Conservation (phyloP, 352 stramenopile genomes). For the Lagenidium giganteum region DNA sequence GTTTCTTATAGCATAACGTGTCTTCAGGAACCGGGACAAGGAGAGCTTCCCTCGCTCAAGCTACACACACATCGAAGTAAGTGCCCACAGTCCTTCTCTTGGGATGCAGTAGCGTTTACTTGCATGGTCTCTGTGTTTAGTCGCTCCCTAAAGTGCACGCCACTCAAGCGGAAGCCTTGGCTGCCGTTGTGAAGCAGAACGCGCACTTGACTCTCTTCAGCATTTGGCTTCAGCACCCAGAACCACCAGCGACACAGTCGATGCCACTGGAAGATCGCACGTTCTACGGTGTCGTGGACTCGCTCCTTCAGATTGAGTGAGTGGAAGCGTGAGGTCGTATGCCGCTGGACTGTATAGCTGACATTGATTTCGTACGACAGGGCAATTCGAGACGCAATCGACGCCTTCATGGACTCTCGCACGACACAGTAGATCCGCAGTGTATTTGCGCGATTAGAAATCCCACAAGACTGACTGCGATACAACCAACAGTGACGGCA, state of each 20-base stretch:
- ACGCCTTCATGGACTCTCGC: constrained; percentile 63
- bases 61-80: constrained; percentile 66
- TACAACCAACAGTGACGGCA: too few relatives aligned
- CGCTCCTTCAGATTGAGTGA: constrained; percentile 69
- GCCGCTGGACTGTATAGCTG: not conserved
- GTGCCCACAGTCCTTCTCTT: not conserved
- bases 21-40: constrained; percentile 59
- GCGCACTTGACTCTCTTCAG: constrained; percentile 67
- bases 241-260: constrained; percentile 62
- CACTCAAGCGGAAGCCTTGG: constrained; percentile 16
- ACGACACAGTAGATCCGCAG: too few relatives aligned
- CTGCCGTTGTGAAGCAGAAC: constrained; percentile 38
- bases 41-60: constrained; percentile 76
- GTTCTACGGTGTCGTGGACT: constrained; percentile 74
- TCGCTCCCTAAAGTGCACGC: constrained; percentile 28
- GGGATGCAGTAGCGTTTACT: not conserved
- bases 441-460: too few relatives aligned
- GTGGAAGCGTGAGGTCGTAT: not conserved
- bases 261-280: constrained; percentile 56
- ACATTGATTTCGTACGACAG: constrained; percentile 19
- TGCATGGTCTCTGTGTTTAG: constrained; percentile 15
- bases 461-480: too few relatives aligned
- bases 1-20: too few relatives aligned
- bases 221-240: constrained; percentile 68
- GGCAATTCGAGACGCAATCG: constrained; percentile 49